A percentile compares a stretch with the other conserved stretches of the same genome.
Conservation (phyloP, 345 rosid species). For the Linum trigynum region DNA sequence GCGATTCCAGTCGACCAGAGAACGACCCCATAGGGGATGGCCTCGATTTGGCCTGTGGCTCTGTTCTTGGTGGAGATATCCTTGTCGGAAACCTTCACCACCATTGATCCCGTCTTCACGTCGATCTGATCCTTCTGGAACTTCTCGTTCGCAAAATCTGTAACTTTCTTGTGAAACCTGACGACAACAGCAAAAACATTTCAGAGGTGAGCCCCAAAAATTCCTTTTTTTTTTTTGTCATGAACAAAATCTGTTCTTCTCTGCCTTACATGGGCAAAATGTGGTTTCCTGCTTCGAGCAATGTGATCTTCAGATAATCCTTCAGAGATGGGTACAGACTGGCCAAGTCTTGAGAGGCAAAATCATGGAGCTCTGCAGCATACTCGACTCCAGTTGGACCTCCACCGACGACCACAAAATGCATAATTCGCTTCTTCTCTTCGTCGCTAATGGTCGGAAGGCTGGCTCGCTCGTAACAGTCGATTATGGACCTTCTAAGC, state of each 20-base stretch:
- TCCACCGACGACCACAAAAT: constrained; percentile 86
- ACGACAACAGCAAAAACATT: background rate
- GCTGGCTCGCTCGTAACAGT: constrained; percentile 63
- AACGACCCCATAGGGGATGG: constrained; percentile 71
- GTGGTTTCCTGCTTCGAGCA: constrained; percentile 72
- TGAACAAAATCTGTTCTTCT: too few relatives aligned
- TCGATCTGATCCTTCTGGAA: constrained; percentile 61
- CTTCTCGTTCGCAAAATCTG: constrained; percentile 50
- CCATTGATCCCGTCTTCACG: constrained; percentile 63
- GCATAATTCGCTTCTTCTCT: constrained; percentile 59
- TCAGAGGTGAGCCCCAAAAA: too few relatives aligned
- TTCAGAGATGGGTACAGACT: constrained; percentile 44
- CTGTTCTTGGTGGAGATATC: constrained; percentile 54
- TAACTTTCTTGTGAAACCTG: constrained; percentile 77
- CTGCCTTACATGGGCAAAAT: constrained; percentile 55
- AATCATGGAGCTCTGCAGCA: constrained; percentile 81
- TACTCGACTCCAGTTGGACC: constrained; percentile 88
- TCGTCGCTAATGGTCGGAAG: constrained; percentile 59
- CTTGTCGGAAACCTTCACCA: constrained; percentile 45
- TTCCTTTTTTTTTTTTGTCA: too few relatives aligned
- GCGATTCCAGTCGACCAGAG: constrained; percentile 88
- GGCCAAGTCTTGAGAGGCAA: constrained; percentile 51
- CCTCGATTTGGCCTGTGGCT: constrained; percentile 28
- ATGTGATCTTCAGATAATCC: constrained; percentile 47
- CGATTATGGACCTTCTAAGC: constrained; percentile 51